phyloP scores from a whole-genome alignment of 2,329 filamentous ascomycete genomes.

The Aspergillus carbonarius region DNA sequence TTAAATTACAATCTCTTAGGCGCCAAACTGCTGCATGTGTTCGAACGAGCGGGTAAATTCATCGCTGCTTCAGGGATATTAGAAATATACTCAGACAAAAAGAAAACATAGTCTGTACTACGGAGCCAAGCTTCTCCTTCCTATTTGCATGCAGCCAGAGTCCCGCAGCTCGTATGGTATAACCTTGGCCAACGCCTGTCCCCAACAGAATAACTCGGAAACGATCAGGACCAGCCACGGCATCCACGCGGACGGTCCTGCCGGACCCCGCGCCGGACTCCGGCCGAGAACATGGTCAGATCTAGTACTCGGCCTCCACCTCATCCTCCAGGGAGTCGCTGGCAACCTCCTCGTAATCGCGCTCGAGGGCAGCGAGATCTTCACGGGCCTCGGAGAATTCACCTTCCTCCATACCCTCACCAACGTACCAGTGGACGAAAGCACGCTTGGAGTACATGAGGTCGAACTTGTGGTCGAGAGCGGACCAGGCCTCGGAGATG shows the following conservation, averaged over 20 bases:
- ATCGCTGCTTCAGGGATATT: conserved; percentile 42
- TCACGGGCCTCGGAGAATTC: conserved; percentile 99
- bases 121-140: conserved; percentile 36
- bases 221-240: conserved; percentile 15
- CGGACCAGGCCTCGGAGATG: conserved; percentile 97
- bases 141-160: conserved; percentile 37
- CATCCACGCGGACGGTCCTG: conserved; percentile 6
- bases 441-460: conserved; percentile 99
- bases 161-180: conserved; percentile 26
- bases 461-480: conserved; percentile 96
- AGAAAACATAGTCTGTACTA: conserved; percentile 38
- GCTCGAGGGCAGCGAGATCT: conserved; percentile 95
- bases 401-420: conserved; percentile 99
- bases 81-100: conserved; percentile 41
- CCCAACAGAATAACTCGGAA: conserved; percentile 24
- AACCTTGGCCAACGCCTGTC: conserved; percentile 23
- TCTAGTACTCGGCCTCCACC: conserved; percentile 87
- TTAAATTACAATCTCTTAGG: conserved; percentile 7
- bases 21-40: conserved; percentile 6
- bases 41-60: conserved; percentile 36
- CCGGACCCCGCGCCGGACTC: conserved; percentile 10
- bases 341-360: conserved; percentile 98
- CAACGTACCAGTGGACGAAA: conserved; percentile 99
- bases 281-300: conserved; percentile 16
- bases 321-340: conserved; percentile 89